Base-by-base conservation (phyloP, 1,284 basidiomycete species). In the Fomitopsis betulina region DNA sequence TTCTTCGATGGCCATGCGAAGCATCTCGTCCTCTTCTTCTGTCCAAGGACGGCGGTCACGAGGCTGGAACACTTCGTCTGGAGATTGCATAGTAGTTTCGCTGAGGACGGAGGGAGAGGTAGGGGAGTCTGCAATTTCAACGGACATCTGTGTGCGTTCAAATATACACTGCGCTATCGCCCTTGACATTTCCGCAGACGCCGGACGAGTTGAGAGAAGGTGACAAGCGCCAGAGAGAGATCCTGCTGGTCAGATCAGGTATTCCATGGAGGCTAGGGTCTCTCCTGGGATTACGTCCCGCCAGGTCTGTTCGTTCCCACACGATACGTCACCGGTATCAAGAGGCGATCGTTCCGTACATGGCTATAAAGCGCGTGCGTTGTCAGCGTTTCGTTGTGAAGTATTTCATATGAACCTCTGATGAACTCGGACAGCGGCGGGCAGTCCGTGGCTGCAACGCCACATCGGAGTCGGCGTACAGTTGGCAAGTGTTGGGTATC, bases 41-140 rank as follows among this genome's bases (percentile, higher is more conserved):
- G 81, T 81, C 81, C 81, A 83, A 10, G 79, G 78, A 62, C 81
- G 73, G 60, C 81, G 76, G 70, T 82, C 80, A 70, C 81, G 72
- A 35, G 63, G 61, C 42, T 62, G 63, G 15, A 40, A 55, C 13
- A 50, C 37, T 38, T 63, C 62, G 39, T 64, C 59, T 51, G 57
- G 60, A 21, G 56, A 21, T 39, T 64, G 62, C 63, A 64, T 64
- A 54, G 43, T 52, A n/a, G 39, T 15, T 58, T 23, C 30, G 13
- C 27, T 27, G 30, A 37, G 32, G 47, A 37, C 35, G 49, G 5
- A 5, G 5, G 49, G 49, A 13, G 49, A 30, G 40, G 40, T 6
- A 32, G 49, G 49, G 32, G 25, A 3, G 49, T 19, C 33, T 51
- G 25, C 49, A 32, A 32, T 23, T 32, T 19, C 32, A 51, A 13